Conservation (phyloP, 164 flowering plant species). For the Stephania cephalantha region DNA sequence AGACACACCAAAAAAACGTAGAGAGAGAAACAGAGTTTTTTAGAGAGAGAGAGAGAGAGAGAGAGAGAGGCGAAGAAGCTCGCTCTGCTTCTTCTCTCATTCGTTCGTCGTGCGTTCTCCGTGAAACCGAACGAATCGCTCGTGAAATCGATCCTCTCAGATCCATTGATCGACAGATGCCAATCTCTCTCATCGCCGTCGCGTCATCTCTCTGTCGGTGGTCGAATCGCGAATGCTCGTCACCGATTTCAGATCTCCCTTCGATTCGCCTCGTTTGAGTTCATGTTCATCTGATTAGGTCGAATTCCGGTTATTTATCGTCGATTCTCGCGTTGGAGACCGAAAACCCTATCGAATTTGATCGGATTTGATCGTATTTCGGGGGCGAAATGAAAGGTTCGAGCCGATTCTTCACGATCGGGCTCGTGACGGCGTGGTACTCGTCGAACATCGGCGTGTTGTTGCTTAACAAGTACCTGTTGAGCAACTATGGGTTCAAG, state of each 20-base stretch:
- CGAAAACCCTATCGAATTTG: background rate
- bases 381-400: slow-evolving; percentile 15
- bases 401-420: slow-evolving; percentile 33
- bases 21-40: too few relatives aligned
- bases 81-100: background rate
- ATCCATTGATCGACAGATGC: slow-evolving; percentile 11
- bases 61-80: background rate
- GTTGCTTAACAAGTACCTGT: slow-evolving; percentile 37
- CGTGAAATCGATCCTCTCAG: slow-evolving; percentile 16
- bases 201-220: background rate
- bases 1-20: background rate
- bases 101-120: background rate
- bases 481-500: slow-evolving; percentile 46
- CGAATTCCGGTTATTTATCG: background rate
- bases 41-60: background rate
- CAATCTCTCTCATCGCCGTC: background rate
- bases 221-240: slow-evolving; percentile 9
- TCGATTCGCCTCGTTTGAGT: background rate
- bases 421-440: slow-evolving; percentile 41
- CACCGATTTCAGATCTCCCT: slow-evolving; percentile 12
- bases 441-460: slow-evolving; percentile 52
- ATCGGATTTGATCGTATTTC: background rate
- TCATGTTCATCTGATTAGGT: background rate
- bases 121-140: background rate
- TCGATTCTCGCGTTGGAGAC: background rate